These are phyloP conservation scores for Chimonanthus praecox DNA, from an alignment of 164 flowering plant species.

Conservation along the genomic window DNA sequence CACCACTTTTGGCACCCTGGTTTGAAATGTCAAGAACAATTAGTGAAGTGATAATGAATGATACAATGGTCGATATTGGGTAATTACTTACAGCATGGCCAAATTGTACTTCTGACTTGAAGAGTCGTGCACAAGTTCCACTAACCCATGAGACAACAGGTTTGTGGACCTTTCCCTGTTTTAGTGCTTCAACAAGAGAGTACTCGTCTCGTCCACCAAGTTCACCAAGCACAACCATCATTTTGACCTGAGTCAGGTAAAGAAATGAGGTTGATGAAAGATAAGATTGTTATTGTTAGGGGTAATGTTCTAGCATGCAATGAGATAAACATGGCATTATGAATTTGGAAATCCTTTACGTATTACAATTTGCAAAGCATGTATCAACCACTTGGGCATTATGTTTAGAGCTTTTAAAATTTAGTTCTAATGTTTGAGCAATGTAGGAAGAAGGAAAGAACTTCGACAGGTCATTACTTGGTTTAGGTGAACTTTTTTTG, in stretches of 20 bases:
- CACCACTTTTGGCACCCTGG: slow-evolving; percentile 99
- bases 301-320: not conserved
- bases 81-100: slow-evolving; percentile 89
- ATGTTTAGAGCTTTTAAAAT: not conserved
- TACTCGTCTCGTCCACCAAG: slow-evolving; percentile 98
- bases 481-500: too few relatives aligned
- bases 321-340: not conserved
- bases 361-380: not conserved
- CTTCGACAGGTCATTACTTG: too few relatives aligned
- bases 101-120: slow-evolving; percentile 98
- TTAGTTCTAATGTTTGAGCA: too few relatives aligned
- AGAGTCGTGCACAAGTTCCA: slow-evolving; percentile 96
- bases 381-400: not conserved
- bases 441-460: not conserved
- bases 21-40: not conserved
- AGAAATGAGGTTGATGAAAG: not conserved
- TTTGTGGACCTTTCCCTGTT: slow-evolving; percentile 84
- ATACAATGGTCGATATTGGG: not conserved
- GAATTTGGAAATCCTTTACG: not conserved
- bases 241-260: slow-evolving; percentile 59
- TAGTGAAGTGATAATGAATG: not conserved
- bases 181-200: slow-evolving; percentile 95
- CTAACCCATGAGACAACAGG: slow-evolving; percentile 99
- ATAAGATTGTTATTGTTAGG: not conserved
- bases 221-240: slow-evolving; percentile 99